Percentiles rank a stretch among this genome's conserved stretches.
These are phyloP conservation scores for Acarospora socialis DNA, from an alignment of 2,329 filamentous ascomycete species.

Conservation along the genomic window DNA sequence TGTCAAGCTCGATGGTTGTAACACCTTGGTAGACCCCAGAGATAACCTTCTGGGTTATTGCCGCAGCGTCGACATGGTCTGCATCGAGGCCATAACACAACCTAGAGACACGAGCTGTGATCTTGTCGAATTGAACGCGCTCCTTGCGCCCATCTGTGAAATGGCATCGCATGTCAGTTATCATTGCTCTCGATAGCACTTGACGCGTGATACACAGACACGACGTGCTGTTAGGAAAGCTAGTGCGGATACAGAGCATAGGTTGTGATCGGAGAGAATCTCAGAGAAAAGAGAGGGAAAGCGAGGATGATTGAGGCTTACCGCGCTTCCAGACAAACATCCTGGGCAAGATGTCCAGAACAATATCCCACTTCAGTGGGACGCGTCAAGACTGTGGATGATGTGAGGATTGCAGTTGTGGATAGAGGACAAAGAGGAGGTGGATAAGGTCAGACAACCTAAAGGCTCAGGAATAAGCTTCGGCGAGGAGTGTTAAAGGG, in stretches of 20 bases:
- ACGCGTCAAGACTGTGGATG: background rate
- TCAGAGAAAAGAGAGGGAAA: background rate
- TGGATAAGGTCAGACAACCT: too few relatives aligned
- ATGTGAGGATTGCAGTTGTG: too few relatives aligned
- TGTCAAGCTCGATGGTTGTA: constrained; percentile 89
- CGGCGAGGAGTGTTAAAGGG: too few relatives aligned
- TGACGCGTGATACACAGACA: constrained; percentile 8
- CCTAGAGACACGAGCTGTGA: constrained; percentile 93
- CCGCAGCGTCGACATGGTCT: constrained; percentile 90
- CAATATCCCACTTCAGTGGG: constrained; percentile 5
- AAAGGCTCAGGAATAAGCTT: too few relatives aligned
- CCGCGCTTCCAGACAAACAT: constrained; percentile 53
- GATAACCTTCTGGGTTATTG: constrained; percentile 98
- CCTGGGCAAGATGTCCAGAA: constrained; percentile 17
- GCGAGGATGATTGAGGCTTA: constrained; percentile 22
- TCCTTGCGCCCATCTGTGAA: constrained; percentile 89
- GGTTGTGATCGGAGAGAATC: background rate
- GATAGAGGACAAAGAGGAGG: too few relatives aligned
- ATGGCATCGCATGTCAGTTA: constrained; percentile 14
- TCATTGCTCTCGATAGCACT: constrained; percentile 9
- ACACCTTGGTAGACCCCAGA: constrained; percentile 98
- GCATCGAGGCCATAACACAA: constrained; percentile 95
- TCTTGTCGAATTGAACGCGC: constrained; percentile 99
- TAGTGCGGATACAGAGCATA: background rate
- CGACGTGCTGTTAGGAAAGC: background rate